Base-by-base conservation (phyloP, 176 grass and related monocot genomes). In the Musa beccarii region DNA sequence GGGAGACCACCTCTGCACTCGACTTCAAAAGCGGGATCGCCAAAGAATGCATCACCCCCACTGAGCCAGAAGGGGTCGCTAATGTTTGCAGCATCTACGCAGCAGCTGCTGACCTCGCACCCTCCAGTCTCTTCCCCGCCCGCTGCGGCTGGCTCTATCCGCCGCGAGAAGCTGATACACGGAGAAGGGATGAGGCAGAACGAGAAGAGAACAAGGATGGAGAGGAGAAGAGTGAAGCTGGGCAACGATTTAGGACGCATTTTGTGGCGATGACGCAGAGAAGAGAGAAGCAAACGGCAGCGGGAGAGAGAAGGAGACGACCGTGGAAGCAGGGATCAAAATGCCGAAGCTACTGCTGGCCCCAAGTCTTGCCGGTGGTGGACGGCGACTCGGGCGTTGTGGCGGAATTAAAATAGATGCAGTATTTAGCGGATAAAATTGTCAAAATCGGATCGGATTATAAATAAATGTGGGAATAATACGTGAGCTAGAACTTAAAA, bases 61-160 rank as follows among this genome's bases (percentile, higher is more conserved):
- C 14, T 8, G 25, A 75, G 23, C 73, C 54, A 75, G 23, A 75
- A 75, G 10, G 73, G 73, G 15, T 75, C 59, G 15, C 73, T 49
- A 19, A 75, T 75, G 53, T 75, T 20, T 2, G 5, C 11, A 8
- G 61, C 16, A 54, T 10, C 25, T 17, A 54, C 73, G 19, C 73
- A 75, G 1, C 25, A 49, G 54, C 4, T 29, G 29, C 29, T 0
- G 29, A 29, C 29, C 29, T 29, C 29, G 29, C 17, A 8, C 54
- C 25, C 54, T 62, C 16, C 3, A 16, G 61, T 7, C 12, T 12
- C 10, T 29, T 2, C 0, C 29, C 29, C 29, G 29, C 0, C 29
- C 16, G 16, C 73, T 21, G 15, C 12, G 3, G 29, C 29, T 29
- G 29, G 20, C 10, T 49, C 17, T 3, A 11, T 15, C 10, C 54